Evolutionary conservation across 2,329 filamentous ascomycete species (phyloP).

Genomic region (Diaporthe helianthi): DNA sequence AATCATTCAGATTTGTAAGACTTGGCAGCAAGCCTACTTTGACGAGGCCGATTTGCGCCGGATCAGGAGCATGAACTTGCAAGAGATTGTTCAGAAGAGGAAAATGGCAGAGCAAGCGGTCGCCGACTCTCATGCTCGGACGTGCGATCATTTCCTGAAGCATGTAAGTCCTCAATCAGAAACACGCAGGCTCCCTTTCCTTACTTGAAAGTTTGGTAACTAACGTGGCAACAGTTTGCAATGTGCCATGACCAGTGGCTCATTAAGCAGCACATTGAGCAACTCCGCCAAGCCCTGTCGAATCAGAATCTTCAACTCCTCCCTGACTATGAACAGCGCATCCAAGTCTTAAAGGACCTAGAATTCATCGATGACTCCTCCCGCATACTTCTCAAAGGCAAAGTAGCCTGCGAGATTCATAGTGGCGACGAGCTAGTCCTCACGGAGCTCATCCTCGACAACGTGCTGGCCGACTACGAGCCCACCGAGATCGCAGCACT

Average conservation of each 20-base stretch:
- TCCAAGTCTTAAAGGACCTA: constrained; percentile 89
- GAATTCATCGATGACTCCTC: constrained; percentile 88
- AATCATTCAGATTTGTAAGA: constrained; percentile 71
- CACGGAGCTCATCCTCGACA: constrained; percentile 95
- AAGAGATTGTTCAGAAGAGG: constrained; percentile 79
- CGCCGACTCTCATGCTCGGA: constrained; percentile 69
- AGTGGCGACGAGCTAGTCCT: constrained; percentile 95
- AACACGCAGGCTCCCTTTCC: no score
- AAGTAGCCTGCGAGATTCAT: constrained; percentile 97
- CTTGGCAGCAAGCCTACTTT: constrained; percentile 79
- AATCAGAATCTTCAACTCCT: constrained; percentile 96
- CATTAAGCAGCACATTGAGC: constrained; percentile 90
- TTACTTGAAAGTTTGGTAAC: not conserved
- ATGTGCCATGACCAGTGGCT: constrained; percentile 98
- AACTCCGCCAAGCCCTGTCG: constrained; percentile 87
- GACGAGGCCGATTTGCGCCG: constrained; percentile 83
- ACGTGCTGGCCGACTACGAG: constrained; percentile 93
- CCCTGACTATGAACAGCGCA: constrained; percentile 95
- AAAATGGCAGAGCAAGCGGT: constrained; percentile 67
- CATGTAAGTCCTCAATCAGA: constrained; percentile 72
- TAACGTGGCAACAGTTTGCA: constrained; percentile 73
- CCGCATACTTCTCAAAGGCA: constrained; percentile 94
- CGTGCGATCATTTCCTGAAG: constrained; percentile 82
- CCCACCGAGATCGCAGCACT: constrained; percentile 96
- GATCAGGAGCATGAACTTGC: constrained; percentile 82